These are phyloP conservation scores for Pseudopithomyces maydicus DNA, from an alignment of 2,329 filamentous ascomycete species.

Conservation along the genomic window DNA sequence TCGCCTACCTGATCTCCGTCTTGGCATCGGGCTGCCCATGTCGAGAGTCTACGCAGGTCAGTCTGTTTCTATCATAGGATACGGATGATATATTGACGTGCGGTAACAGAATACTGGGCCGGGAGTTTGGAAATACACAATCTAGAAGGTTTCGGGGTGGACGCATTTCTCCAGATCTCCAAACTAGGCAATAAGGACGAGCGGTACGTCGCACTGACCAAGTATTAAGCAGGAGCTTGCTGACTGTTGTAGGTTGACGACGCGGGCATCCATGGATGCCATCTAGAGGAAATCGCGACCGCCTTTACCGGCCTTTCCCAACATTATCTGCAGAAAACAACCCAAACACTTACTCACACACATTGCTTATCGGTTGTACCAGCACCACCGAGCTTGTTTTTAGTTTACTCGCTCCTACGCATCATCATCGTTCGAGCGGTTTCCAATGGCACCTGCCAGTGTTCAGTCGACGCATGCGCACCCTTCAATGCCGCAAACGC, in stretches of 20 bases:
- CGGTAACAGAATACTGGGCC: conserved; percentile 81
- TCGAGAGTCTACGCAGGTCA: conserved; percentile 81
- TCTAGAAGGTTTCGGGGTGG: conserved; percentile 92
- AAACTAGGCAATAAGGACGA: conserved; percentile 98
- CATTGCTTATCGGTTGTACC: background rate
- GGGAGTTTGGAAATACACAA: conserved; percentile 89
- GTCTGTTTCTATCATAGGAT: background rate
- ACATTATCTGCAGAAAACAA: background rate
- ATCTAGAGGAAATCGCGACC: conserved; percentile 37
- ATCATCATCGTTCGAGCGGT: background rate
- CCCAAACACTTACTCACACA: background rate
- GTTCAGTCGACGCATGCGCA: background rate
- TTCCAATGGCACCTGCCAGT: background rate
- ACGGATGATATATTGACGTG: conserved; percentile 1
- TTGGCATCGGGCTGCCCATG: conserved; percentile 93
- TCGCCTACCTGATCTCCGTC: conserved; percentile 80
- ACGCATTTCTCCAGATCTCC: conserved; percentile 94
- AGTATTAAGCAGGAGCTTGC: background rate
- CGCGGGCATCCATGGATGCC: conserved; percentile 58
- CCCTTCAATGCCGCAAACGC: background rate
- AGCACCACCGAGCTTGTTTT: background rate
- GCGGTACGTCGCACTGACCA: conserved; percentile 52
- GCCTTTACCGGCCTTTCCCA: background rate
- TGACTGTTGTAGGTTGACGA: conserved; percentile 58
- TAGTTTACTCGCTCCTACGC: background rate